phyloP scores from a whole-genome alignment of 441 rosid species.

The Gossypium schwendimanii region DNA sequence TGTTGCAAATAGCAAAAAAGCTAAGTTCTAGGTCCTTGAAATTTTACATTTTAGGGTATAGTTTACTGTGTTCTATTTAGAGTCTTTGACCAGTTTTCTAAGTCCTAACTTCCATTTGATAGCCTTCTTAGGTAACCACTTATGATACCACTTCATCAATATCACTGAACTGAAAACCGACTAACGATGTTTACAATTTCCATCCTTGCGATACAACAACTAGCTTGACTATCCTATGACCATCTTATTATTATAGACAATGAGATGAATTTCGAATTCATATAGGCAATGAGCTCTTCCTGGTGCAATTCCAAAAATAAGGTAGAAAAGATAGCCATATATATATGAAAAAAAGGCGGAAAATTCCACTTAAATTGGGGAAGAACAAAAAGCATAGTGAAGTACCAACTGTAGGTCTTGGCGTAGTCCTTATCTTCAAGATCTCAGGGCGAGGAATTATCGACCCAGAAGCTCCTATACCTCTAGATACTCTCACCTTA shows the following conservation, averaged over 20 bases:
- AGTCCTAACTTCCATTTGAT: background rate
- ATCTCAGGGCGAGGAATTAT: constrained; percentile 94
- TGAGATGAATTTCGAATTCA: background rate
- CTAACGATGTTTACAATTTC: background rate
- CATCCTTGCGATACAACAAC: background rate
- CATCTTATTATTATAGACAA: background rate
- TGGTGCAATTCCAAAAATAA: background rate
- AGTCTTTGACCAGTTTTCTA: background rate
- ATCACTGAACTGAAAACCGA: background rate
- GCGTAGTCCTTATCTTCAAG: constrained; percentile 70
- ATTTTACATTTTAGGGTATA: background rate
- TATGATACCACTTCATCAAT: background rate
- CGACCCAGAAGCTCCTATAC: constrained; percentile 71
- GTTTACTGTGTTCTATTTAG: background rate
- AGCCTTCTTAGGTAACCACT: background rate
- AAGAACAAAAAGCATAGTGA: constrained; percentile 7
- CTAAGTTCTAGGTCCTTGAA: background rate
- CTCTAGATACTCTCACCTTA: constrained; percentile 87
- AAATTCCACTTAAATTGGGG: background rate
- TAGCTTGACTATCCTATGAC: background rate
- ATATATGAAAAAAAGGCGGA: background rate
- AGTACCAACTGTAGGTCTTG: constrained; percentile 74
- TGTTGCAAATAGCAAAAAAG: background rate
- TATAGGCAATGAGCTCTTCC: background rate
- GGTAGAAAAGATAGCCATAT: background rate